phyloP scores from a whole-genome alignment of 495 filamentous ascomycete genomes.

The Neurospora sp. region DNA sequence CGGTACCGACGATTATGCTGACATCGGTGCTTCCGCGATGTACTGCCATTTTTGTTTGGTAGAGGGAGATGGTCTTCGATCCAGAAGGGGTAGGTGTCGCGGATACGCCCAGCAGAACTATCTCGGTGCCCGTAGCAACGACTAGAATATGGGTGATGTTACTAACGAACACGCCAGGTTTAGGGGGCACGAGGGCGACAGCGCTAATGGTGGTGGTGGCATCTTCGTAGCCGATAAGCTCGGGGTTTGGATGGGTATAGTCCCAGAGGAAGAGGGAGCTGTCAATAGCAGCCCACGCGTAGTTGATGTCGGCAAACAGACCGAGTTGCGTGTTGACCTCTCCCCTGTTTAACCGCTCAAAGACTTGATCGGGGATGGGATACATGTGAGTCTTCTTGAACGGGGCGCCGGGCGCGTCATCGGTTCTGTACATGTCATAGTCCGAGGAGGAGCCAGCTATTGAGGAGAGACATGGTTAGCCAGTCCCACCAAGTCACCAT shows the following conservation, averaged over 20 bases:
- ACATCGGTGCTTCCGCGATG: constrained; percentile 59
- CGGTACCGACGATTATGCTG: constrained; percentile 65
- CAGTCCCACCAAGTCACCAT: neutral
- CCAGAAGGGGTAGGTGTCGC: constrained; percentile 50
- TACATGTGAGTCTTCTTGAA: constrained; percentile 77
- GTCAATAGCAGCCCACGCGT: constrained; percentile 94
- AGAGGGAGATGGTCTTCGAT: constrained; percentile 60
- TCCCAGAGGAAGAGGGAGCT: constrained; percentile 97
- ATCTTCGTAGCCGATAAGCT: constrained; percentile 87
- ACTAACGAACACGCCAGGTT: constrained; percentile 71
- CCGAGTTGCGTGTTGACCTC: constrained; percentile 83
- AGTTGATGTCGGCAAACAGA: constrained; percentile 81
- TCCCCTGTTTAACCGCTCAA: constrained; percentile 78
- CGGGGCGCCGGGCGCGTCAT: constrained; percentile 65
- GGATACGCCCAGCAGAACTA: constrained; percentile 73
- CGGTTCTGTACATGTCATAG: constrained; percentile 59
- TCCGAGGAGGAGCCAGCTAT: constrained; percentile 73
- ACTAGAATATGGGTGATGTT: constrained; percentile 79
- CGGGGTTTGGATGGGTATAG: constrained; percentile 77
- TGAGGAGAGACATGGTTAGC: constrained; percentile 3
- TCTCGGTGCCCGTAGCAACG: constrained; percentile 72
- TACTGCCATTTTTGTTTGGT: constrained; percentile 72
- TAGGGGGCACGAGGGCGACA: constrained; percentile 73
- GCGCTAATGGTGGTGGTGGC: constrained; percentile 74
- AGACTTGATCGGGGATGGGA: constrained; percentile 77